A percentile compares a stretch with the other conserved stretches of the same genome.
Conservation (phyloP, 2,329 filamentous ascomycete genomes). For the Colletotrichum nymphaeae region DNA sequence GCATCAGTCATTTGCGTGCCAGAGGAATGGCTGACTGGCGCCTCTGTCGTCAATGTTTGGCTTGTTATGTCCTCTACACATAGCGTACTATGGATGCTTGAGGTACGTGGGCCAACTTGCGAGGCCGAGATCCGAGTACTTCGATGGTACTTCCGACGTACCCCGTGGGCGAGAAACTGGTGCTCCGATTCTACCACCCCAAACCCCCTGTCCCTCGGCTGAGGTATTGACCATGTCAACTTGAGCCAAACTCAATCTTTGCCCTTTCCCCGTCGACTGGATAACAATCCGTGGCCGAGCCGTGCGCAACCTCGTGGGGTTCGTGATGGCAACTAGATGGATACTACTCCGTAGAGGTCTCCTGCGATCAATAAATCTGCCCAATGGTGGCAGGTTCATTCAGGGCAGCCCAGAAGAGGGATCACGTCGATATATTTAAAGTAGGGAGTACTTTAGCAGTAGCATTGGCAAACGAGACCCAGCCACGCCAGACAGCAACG, state of each 20-base stretch:
- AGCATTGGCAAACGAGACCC: background rate
- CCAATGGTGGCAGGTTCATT: background rate
- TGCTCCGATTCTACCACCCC: background rate
- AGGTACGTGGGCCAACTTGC: background rate
- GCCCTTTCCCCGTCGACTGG: background rate
- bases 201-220: background rate
- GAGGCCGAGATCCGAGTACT: background rate
- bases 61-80: background rate
- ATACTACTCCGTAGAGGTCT: background rate
- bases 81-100: background rate
- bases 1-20: conserved; percentile 19
- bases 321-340: background rate
- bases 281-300: background rate
- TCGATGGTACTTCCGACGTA: background rate
- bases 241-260: conserved; percentile 6
- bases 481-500: background rate
- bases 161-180: background rate
- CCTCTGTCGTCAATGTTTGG: background rate
- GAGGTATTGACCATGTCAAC: conserved; percentile 11
- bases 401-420: background rate
- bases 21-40: background rate
- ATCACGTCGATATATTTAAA: background rate
- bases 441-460: background rate
- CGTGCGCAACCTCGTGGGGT: background rate
- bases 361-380: background rate